Percentiles rank a stretch among this genome's conserved stretches.
Conservation (phyloP, 2,329 filamentous ascomycete genomes). For the Penicillium brasilianum region DNA sequence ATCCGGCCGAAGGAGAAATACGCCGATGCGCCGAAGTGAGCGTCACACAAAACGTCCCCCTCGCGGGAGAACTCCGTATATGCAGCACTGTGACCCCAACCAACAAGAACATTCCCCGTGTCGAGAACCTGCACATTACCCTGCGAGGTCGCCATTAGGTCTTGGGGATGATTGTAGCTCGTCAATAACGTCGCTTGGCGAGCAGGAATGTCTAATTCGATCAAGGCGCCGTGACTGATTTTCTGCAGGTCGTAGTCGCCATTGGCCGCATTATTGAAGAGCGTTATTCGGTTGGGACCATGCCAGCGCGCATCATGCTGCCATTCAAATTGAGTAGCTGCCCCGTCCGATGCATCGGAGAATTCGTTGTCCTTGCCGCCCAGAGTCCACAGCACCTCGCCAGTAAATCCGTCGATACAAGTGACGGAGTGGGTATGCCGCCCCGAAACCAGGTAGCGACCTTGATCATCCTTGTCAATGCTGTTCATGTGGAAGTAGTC, state of each 20-base stretch:
- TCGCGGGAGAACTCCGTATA: slow-evolving; percentile 52
- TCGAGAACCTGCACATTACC: slow-evolving; percentile 30
- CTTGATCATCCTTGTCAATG: slow-evolving; percentile 55
- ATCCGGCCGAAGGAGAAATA: slow-evolving; percentile 53
- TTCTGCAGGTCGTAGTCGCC: slow-evolving; percentile 17
- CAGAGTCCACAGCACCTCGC: slow-evolving; percentile 34
- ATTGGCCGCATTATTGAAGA: slow-evolving; percentile 36
- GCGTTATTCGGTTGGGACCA: slow-evolving; percentile 27
- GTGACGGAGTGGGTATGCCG: slow-evolving; percentile 47
- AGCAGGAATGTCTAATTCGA: slow-evolving; percentile 22
- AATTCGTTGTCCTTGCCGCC: slow-evolving; percentile 40
- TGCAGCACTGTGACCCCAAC: slow-evolving; percentile 58
- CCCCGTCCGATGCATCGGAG: slow-evolving; percentile 27
- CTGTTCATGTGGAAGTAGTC: slow-evolving; percentile 63
- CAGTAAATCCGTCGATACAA: slow-evolving; percentile 44
- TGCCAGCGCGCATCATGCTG: slow-evolving; percentile 40
- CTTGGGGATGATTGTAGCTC: slow-evolving; percentile 27
- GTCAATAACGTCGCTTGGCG: slow-evolving; percentile 18
- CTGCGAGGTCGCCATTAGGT: slow-evolving; percentile 27
- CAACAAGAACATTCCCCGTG: slow-evolving; percentile 54
- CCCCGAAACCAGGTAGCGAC: slow-evolving; percentile 50
- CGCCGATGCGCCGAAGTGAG: slow-evolving; percentile 51
- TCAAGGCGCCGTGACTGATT: slow-evolving; percentile 25
- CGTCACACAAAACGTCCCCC: slow-evolving; percentile 33
- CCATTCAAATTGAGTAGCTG: slow-evolving; percentile 34